Evolutionary conservation across 441 rosid genomes (phyloP), one percentile per base, ranked within the genome.

Genomic region (Erodium trifolium): DNA sequence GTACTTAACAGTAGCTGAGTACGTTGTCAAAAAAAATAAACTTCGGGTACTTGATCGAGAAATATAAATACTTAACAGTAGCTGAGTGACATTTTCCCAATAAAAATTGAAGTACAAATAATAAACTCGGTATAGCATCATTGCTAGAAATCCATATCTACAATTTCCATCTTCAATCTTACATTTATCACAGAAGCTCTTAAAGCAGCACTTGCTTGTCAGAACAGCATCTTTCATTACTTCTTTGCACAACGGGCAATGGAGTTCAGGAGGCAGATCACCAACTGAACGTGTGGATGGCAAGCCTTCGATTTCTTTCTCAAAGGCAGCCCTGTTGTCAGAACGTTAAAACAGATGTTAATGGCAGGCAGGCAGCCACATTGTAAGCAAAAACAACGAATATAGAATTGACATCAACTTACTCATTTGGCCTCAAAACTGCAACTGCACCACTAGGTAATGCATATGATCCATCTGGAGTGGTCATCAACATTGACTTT

Each of bases 171-270:
- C 49, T 2, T 7, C 14, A 14, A 62, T 77, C 86, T 82, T 79
- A 91, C 96, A 94, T 74, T 85, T 87, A 70, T 94, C 93, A 68
- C 97, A 94, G 70, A 88, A 94, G 72, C 99, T 94, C 39, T 76
- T 81, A 73, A 83, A 91, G 82, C 99, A 94, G 67, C 99, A 95
- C 79, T 87, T 95, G 90, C 99, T 95, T 10, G 98, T 92, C 77
- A 95, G 79, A 1, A 88, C 97, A 73, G 99, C 99, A 80, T 95
- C 95, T 81, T 83, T 92, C 98, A 95, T 95, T n/a, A 95, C 98
- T 84, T 95, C 96, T 84, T 84, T 95, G 86, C 99, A 95, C 77
- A 92, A 77, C 3, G 96, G 98, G 69, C 99, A 95, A 75, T 86
- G 92, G 68, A 95, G 86, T 78, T 95, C 99, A 14, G 97, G 97